Evolutionary conservation across 1,284 basidiomycete genomes (phyloP), one percentile per base, ranked within the genome.

Genomic region (Moesziomyces parantarcticus): DNA sequence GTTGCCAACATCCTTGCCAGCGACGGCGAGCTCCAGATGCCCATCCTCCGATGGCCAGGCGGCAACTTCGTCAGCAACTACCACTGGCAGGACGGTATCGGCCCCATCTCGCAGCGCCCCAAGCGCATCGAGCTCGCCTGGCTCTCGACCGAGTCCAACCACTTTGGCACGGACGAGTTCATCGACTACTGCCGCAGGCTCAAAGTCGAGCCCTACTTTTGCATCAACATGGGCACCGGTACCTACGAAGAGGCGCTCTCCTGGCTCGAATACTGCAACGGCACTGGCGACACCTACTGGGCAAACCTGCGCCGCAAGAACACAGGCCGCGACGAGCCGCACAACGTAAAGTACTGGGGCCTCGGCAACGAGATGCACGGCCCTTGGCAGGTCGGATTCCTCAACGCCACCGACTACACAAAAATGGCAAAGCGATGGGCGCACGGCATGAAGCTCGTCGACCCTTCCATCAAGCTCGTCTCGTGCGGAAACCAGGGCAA

Each of bases 211-310:
- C 89, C 89, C 3, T 90, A 87, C 78, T 87, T 90, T 47, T 89
- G 89, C 68, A 76, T 90, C 50, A 89, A 90, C 83, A 89, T 90
- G 89, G 89, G 89, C 8, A 89, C 89, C 0, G 89, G 89, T 2
- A 88, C 88, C 0, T 84, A 88, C 22, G 88, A 89, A 62, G 89
- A 89, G 53, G 89, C 89, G 0, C 84, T 90, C n/a, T 87, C 86
- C 3, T 90, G 89, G 89, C 75, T 90, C 23, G 89, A 90, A 66
- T 90, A 90, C 81, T 90, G 89, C 78, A 90, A 90, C 74, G 88
- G 85, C 3, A 85, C 82, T 1, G 84, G 83, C 7, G 86, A 85
- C 76, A 89, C 87, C 0, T 84, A 88, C 78, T 90, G 88, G 83
- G 89, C 89, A 20, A 89, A 90, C 75, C 84, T 89, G 16, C 78